These are phyloP conservation scores for Spathaspora girioi DNA, from an alignment of 805 yeast species.

Conservation along the genomic window DNA sequence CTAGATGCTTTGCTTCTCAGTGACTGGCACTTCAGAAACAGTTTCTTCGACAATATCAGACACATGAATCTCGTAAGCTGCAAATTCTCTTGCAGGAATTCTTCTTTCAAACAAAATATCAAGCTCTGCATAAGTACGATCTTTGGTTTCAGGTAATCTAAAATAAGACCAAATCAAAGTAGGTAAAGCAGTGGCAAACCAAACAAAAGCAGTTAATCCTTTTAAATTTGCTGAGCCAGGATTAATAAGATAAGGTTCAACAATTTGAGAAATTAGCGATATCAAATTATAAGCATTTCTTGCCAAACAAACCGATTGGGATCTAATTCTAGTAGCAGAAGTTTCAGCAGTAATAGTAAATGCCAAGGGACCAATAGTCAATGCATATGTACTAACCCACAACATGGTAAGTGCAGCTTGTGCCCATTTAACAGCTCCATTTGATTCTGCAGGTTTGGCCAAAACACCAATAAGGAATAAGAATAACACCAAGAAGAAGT, in stretches of 20 bases:
- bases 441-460: slow-evolving; percentile 16
- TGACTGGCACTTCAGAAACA: background rate
- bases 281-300: slow-evolving; percentile 23
- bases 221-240: slow-evolving; percentile 44
- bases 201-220: slow-evolving; percentile 48
- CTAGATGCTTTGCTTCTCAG: background rate
- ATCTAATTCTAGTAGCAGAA: slow-evolving; percentile 36
- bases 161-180: slow-evolving; percentile 16
- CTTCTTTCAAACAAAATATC: slow-evolving; percentile 30
- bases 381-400: slow-evolving; percentile 28
- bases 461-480: slow-evolving; percentile 41
- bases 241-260: slow-evolving; percentile 48
- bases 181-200: slow-evolving; percentile 33
- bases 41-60: background rate
- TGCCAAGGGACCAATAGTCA: slow-evolving; percentile 41
- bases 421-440: slow-evolving; percentile 17
- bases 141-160: slow-evolving; percentile 36
- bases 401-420: slow-evolving; percentile 19
- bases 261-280: slow-evolving; percentile 31
- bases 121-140: slow-evolving; percentile 34
- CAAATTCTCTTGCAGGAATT: slow-evolving; percentile 15
- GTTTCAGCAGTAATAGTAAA: slow-evolving; percentile 38
- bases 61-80: slow-evolving; percentile 1
- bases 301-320: slow-evolving; percentile 36
- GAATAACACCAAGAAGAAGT: slow-evolving; percentile 25